Evolutionary conservation across 2,329 filamentous ascomycete genomes (phyloP).

Genomic region (Sordariomycetes sp.): DNA sequence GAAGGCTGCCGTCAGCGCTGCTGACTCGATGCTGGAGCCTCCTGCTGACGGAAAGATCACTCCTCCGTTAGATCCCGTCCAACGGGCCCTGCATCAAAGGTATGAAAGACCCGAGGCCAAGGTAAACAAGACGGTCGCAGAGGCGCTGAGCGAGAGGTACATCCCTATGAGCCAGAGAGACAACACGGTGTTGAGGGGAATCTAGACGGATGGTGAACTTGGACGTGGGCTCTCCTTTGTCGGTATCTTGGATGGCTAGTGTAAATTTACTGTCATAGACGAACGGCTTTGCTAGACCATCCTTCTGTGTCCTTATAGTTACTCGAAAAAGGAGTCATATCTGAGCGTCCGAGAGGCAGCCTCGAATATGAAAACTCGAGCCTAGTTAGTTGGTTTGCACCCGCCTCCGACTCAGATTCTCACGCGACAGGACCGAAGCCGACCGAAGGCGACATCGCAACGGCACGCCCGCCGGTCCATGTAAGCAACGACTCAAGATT

Average conservation of each 20-base stretch:
- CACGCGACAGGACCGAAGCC: too few relatives aligned
- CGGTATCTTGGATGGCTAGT: too few relatives aligned
- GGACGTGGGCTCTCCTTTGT: conserved; percentile 1
- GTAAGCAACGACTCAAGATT: background rate
- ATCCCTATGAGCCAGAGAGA: conserved; percentile 35
- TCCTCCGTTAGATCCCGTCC: conserved; percentile 24
- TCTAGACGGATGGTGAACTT: background rate
- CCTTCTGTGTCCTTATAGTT: too few relatives aligned
- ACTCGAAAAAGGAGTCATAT: too few relatives aligned
- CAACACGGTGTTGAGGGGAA: conserved; percentile 31
- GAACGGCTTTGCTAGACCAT: too few relatives aligned
- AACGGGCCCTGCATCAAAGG: conserved; percentile 42
- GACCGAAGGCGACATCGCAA: too few relatives aligned
- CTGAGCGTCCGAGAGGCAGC: too few relatives aligned
- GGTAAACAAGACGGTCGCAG: conserved; percentile 39
- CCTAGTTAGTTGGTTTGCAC: too few relatives aligned
- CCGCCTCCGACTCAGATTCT: too few relatives aligned
- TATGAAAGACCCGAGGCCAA: conserved; percentile 32
- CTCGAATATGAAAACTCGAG: too few relatives aligned
- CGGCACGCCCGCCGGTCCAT: too few relatives aligned
- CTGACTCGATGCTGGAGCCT: conserved; percentile 24
- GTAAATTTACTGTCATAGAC: too few relatives aligned
- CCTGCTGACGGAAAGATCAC: conserved; percentile 13
- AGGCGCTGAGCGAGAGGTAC: conserved; percentile 47
- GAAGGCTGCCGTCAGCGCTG: conserved; percentile 22